Evolutionary conservation across 352 stramenopile species (phyloP), one percentile per base, ranked within the genome.

Genomic region (Phytophthora fragariae): DNA sequence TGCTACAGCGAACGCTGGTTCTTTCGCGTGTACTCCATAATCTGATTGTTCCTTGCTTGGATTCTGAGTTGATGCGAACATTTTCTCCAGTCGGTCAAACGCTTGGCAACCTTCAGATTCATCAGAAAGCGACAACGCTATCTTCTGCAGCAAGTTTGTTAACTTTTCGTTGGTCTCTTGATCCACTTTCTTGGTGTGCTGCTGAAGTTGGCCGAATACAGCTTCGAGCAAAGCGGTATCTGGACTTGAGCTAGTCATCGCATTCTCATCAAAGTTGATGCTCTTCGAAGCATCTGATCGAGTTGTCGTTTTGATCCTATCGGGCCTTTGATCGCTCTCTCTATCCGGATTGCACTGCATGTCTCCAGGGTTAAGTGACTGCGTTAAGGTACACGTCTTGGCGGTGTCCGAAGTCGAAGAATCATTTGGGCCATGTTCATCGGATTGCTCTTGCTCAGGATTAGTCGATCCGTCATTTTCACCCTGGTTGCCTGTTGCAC

Each of bases 121-220:
- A 17, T 77, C 47, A 2, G 74, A 79, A 4, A 84, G 64, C 3
- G 70, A 74, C 2, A 49, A 35, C 0, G 67, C 49, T 9, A 85
- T 33, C n/a, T 72, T 76, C 15, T 78, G 60, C 29, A 85, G 44
- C 21, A 83, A 31, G 2, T 21, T 65, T 6, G 49, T 52, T 10
- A 83, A 39, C 27, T 81, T 82, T 5, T 72, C 61, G 35, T 52
- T 81, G 0, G 69, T 81, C 41, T 58, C 61, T 53, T 70, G 57
- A 39, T 83, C 73, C 15, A 85, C 29, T 9, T 70, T 72, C 35
- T 76, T 73, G 0, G 66, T 71, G 15, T 77, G 61, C 12, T 63
- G 41, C 15, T 83, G 75, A 12, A 85, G 72, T n/a, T 77, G 72
- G 17, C 21, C 56, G 9, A 85, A 67, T 14, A 83, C 64, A 8